Evolutionary conservation across 352 stramenopile species (phyloP).

Genomic region (Pythium dissotocum): DNA sequence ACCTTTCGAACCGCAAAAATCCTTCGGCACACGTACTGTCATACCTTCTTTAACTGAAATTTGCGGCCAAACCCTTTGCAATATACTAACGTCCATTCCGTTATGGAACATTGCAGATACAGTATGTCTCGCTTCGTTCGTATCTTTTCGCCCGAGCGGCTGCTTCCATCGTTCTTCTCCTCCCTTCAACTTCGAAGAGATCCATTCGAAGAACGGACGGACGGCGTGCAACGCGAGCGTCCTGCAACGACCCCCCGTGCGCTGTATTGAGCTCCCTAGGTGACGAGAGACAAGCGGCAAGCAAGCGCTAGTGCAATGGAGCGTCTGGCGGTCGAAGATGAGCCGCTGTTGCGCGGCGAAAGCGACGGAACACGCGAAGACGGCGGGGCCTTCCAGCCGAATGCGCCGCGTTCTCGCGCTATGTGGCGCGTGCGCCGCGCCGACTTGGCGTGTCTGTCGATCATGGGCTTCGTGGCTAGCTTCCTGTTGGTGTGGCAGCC

Average conservation of each 20-base stretch:
- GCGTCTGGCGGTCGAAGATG: neutral
- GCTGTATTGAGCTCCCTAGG: neutral
- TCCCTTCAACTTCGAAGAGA: conserved; percentile 1
- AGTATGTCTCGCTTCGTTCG: neutral
- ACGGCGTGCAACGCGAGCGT: neutral
- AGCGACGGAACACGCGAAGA: neutral
- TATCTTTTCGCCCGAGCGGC: neutral
- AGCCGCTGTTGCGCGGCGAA: conserved; percentile 5
- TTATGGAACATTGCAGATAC: neutral
- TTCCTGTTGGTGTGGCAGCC: conserved; percentile 52
- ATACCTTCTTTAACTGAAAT: neutral
- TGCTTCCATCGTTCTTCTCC: neutral
- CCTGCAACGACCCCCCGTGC: neutral
- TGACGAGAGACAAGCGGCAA: neutral
- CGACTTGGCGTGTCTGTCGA: conserved; percentile 46
- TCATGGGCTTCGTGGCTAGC: conserved; percentile 52
- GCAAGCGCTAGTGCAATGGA: neutral
- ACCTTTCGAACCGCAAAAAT: neutral
- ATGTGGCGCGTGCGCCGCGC: conserved; percentile 41
- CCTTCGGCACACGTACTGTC: neutral
- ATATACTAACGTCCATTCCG: neutral
- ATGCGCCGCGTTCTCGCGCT: neutral
- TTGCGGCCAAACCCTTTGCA: neutral
- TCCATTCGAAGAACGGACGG: neutral
- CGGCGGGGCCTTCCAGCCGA: neutral